Evolutionary conservation across 139 green algal genomes (phyloP).

Genomic region (Chlorella sp.): DNA sequence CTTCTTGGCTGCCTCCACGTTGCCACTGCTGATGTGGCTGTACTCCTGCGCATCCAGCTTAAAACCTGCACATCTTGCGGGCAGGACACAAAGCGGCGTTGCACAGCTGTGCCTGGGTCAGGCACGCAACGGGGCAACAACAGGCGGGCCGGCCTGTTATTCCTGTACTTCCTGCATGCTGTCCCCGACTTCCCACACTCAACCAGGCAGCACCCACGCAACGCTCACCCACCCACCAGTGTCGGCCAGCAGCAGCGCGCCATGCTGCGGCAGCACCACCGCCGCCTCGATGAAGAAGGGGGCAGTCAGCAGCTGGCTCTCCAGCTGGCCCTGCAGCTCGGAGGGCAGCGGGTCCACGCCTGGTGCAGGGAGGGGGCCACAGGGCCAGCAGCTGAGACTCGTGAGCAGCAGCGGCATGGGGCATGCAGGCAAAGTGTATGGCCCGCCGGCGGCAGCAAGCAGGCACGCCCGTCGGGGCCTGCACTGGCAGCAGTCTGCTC

Average conservation of each 20-base stretch:
- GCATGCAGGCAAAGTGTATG: neutral
- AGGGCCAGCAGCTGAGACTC: neutral
- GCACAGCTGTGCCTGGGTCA: too few relatives aligned
- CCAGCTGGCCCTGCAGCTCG: slow-evolving; percentile 29
- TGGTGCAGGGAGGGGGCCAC: neutral
- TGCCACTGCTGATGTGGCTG: neutral
- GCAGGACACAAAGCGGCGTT: too few relatives aligned
- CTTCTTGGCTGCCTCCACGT: slow-evolving; percentile 14
- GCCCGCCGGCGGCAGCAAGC: neutral
- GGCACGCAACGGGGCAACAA: too few relatives aligned
- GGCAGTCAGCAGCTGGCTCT: slow-evolving; percentile 16
- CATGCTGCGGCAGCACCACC: slow-evolving; percentile 28
- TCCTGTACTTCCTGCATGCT: too few relatives aligned
- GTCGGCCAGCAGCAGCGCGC: slow-evolving; percentile 41
- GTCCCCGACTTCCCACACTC: too few relatives aligned
- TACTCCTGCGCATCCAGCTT: slow-evolving; percentile 28
- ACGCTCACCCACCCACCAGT: slow-evolving; percentile 13
- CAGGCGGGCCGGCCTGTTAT: too few relatives aligned
- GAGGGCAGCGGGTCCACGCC: slow-evolving; percentile 29
- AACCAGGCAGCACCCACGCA: too few relatives aligned
- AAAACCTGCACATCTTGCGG: slow-evolving; percentile 9
- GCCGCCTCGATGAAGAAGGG: slow-evolving; percentile 44
- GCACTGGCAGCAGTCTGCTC: neutral
- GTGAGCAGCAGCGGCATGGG: too few relatives aligned
- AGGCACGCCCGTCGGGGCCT: neutral